Evolutionary conservation across 2,329 filamentous ascomycete genomes (phyloP), one percentile per base, ranked within the genome.

Genomic region (Pseudogymnoascus sp.): DNA sequence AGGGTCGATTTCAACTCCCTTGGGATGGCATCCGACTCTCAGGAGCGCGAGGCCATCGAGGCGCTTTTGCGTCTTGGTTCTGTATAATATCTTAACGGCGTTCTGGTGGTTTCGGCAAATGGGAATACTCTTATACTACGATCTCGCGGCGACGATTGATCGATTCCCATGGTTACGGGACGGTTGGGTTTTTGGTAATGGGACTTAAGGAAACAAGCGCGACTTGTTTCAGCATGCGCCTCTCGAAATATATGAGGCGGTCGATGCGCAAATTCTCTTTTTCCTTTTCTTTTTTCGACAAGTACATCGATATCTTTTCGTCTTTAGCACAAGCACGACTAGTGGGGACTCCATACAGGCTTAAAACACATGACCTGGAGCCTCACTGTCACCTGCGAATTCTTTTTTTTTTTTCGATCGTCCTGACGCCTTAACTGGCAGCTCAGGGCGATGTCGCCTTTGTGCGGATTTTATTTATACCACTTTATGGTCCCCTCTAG

Each of bases 31-130:
- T 80, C 83, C 59, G 83, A 86, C 71, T 81, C 84, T 63, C 86
- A 90, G 73, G 89, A 92, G 77, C 85, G 86, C 67, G 89, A 90
- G 73, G 89, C 89, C 60, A 82, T 92, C 65, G 89, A 90, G 73
- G 89, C 89, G 65, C 82, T 92, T 69, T 77, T 94, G 69, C 83
- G 85, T 72, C 86, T 94, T 73, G 87, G 89, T 74, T 92, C 88
- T 82, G 78, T 86, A 82, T 86, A 85, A 69, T 68, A 66, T 59
- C 62, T 59, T 59, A 52, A 52, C 23, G 45, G 45, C 45, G 45
- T 52, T 52, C 26, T 52, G 45, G 45, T 52, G 45, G 45, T 52
- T 52, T 19, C 26, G 45, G 26, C 45, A 52, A 33, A 52, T 52
- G 45, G 45, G 38, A 52, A 52, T 52, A 52, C 45, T 30, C 26